These are phyloP conservation scores for Claviceps purpurea DNA, from an alignment of 2,329 filamentous ascomycete genomes.

Conservation along the genomic window DNA sequence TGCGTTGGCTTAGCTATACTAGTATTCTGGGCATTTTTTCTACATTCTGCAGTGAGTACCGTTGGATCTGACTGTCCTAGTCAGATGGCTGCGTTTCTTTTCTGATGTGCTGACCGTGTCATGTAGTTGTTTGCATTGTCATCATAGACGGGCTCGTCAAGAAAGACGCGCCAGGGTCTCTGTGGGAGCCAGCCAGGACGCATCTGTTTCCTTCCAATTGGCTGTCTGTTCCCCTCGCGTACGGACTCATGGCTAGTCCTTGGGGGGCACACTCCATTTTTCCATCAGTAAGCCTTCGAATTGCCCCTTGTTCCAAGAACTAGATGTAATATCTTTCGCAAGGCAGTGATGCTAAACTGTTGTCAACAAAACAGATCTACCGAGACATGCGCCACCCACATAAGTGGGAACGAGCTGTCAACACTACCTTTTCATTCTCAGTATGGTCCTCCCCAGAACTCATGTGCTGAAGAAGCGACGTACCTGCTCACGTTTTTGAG, in stretches of 20 bases:
- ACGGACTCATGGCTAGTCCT: constrained; percentile 76
- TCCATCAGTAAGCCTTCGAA: constrained; percentile 47
- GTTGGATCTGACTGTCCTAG: no score
- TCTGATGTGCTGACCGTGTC: neutral
- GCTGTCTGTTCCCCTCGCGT: constrained; percentile 73
- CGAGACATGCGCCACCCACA: constrained; percentile 59
- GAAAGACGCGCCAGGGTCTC: constrained; percentile 62
- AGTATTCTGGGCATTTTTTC: constrained; percentile 87
- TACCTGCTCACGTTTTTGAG: no score
- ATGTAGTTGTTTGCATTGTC: constrained; percentile 70
- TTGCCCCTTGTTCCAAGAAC: neutral
- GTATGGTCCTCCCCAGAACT: constrained; percentile 24
- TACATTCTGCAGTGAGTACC: constrained; percentile 67
- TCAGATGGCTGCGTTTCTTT: no score
- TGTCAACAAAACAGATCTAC: constrained; percentile 32
- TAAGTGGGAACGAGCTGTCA: constrained; percentile 63
- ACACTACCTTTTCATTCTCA: constrained; percentile 74
- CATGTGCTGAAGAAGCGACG: neutral
- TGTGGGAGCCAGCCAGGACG: constrained; percentile 66
- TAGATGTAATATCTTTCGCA: no score
- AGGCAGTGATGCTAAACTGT: neutral
- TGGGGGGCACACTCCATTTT: constrained; percentile 58
- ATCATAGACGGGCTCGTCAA: constrained; percentile 81
- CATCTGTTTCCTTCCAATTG: constrained; percentile 77
- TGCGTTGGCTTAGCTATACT: constrained; percentile 76